These are phyloP conservation scores for Heritiera littoralis DNA, from an alignment of 345 rosid genomes.

Conservation along the genomic window DNA sequence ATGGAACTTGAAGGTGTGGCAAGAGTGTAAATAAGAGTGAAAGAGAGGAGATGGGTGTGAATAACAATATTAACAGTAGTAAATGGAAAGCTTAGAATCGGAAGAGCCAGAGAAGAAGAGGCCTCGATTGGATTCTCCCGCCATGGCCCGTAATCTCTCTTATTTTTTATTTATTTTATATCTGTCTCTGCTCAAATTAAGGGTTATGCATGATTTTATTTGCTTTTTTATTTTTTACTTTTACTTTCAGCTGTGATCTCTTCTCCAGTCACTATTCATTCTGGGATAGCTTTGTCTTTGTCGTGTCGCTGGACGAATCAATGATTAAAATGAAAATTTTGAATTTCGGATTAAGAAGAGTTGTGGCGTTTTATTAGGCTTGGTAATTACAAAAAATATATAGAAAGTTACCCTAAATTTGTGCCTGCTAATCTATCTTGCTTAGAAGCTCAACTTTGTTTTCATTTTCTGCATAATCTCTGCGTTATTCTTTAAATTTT, in stretches of 20 bases:
- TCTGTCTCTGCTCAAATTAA: background rate
- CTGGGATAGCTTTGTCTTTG: background rate
- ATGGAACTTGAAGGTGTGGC: background rate
- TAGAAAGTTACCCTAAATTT: background rate
- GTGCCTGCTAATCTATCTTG: background rate
- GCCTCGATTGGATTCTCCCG: constrained; percentile 52
- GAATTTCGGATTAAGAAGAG: background rate
- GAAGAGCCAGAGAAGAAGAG: constrained; percentile 73
- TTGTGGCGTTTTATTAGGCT: too few species aligned
- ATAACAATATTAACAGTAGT: background rate
- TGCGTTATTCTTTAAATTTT: background rate
- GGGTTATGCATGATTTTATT: background rate
- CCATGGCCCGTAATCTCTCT: constrained; percentile 44
- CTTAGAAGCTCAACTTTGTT: background rate
- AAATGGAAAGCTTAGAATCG: constrained; percentile 60
- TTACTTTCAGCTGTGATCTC: too few species aligned
- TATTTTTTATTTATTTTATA: background rate
- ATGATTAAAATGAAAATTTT: background rate
- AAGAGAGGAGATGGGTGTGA: background rate
- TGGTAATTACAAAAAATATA: too few species aligned
- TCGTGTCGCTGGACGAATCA: background rate
- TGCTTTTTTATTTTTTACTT: background rate
- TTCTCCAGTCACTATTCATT: background rate
- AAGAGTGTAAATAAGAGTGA: background rate
- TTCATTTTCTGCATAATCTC: background rate